Percentiles rank a stretch among this genome's conserved stretches.
phyloP scores from a whole-genome alignment of 2,329 filamentous ascomycete species.

The Aspergillus ruber region DNA sequence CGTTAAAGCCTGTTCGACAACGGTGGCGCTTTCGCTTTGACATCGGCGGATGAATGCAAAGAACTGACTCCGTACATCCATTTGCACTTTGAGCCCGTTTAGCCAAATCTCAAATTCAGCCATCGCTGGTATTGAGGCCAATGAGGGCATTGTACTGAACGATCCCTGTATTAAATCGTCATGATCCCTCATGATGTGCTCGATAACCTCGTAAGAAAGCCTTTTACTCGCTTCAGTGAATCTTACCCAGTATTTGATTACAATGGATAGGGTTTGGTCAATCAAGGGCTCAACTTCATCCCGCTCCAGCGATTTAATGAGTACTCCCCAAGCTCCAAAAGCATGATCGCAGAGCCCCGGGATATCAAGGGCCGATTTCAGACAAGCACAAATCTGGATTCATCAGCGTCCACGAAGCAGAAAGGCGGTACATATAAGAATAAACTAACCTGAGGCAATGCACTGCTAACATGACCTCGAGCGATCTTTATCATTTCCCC shows the following conservation, averaged over 20 bases:
- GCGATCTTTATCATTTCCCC: conserved; percentile 80
- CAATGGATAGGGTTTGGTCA: conserved; percentile 83
- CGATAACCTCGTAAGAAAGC: conserved; percentile 58
- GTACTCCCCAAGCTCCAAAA: conserved; percentile 75
- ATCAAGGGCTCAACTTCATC: conserved; percentile 74
- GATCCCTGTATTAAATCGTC: conserved; percentile 56
- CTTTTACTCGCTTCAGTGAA: conserved; percentile 58
- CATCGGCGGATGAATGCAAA: conserved; percentile 67
- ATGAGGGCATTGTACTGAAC: conserved; percentile 70
- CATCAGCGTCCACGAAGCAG: conserved; percentile 6
- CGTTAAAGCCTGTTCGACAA: conserved; percentile 71
- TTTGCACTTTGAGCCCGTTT: conserved; percentile 55
- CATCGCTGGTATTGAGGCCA: conserved; percentile 64
- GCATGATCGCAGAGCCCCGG: conserved; percentile 69
- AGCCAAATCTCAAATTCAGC: conserved; percentile 62
- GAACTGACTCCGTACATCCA: conserved; percentile 62
- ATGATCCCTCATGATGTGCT: conserved; percentile 59
- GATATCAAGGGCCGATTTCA: conserved; percentile 74
- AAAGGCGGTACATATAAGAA: conserved; percentile 4
- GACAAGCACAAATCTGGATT: conserved; percentile 74
- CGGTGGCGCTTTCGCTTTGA: conserved; percentile 74
- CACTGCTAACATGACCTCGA: conserved; percentile 65
- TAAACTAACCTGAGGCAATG: conserved; percentile 76
- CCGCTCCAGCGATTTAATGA: conserved; percentile 67
- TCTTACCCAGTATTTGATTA: conserved; percentile 69